These are phyloP conservation scores for Thyridium curvatum DNA, from an alignment of 2,329 filamentous ascomycete species.

Conservation along the genomic window DNA sequence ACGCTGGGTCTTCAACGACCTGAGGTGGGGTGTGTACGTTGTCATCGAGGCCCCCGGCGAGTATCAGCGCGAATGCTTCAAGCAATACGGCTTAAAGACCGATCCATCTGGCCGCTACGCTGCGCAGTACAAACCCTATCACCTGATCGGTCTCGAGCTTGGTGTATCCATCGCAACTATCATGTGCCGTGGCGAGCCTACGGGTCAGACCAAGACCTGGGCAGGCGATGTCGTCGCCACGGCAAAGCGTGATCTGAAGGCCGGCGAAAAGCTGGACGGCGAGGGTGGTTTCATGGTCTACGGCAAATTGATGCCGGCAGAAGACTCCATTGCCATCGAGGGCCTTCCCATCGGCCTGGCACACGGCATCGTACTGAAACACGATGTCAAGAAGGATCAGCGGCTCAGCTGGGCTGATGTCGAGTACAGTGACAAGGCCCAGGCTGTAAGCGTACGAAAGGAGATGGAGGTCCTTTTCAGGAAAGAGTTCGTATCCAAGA, in stretches of 20 bases:
- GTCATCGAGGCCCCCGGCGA: conserved; percentile 32
- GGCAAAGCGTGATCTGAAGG: conserved; percentile 35
- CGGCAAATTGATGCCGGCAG: conserved; percentile 33
- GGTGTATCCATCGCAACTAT: conserved; percentile 35
- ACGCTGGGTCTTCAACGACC: conserved; percentile 29
- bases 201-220: conserved; percentile 35
- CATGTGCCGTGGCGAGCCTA: conserved; percentile 38
- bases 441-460: conserved; percentile 30
- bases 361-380: conserved; percentile 32
- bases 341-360: conserved; percentile 36
- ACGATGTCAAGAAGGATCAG: conserved; percentile 31
- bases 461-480: conserved; percentile 35
- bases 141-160: conserved; percentile 39
- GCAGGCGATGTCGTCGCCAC: conserved; percentile 38
- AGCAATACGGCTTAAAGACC: conserved; percentile 36
- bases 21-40: conserved; percentile 37
- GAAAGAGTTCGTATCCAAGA: conserved; percentile 13
- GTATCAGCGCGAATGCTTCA: conserved; percentile 35
- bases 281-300: conserved; percentile 39
- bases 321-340: conserved; percentile 30
- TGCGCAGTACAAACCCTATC: conserved; percentile 38
- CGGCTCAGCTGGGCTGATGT: conserved; percentile 35
- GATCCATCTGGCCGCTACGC: conserved; percentile 33
- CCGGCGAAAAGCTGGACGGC: conserved; percentile 35
- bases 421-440: conserved; percentile 29